A percentile compares a stretch with the other conserved stretches of the same genome.
Conservation (phyloP, 1,139 yeast genomes). For the Candida sp. region DNA sequence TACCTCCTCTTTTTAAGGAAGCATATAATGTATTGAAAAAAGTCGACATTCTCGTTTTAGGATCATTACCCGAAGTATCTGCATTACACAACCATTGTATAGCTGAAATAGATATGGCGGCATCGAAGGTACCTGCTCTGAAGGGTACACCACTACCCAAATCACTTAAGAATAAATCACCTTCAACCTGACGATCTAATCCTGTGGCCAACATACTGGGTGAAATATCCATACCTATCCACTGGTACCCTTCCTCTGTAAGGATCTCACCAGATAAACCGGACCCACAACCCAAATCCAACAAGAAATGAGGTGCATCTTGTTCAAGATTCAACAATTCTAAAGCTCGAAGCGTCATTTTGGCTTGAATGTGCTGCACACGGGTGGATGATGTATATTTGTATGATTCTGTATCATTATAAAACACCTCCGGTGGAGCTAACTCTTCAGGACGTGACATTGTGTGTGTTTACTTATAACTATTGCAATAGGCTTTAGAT, state of each 20-base stretch:
- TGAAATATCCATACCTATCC: slow-evolving; percentile 97
- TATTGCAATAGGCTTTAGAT: no score
- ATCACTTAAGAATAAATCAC: slow-evolving; percentile 87
- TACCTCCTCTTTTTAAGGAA: slow-evolving; percentile 87
- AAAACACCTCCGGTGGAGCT: slow-evolving; percentile 97
- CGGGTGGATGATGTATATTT: slow-evolving; percentile 93
- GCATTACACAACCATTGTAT: slow-evolving; percentile 99
- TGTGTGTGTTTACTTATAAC: not conserved
- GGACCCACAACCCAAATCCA: slow-evolving; percentile 97
- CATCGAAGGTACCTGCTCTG: slow-evolving; percentile 95
- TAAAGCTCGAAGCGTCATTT: slow-evolving; percentile 92
- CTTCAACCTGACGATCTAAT: slow-evolving; percentile 86
- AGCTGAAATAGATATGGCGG: slow-evolving; percentile 93
- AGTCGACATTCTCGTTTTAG: slow-evolving; percentile 74
- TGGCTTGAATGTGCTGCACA: slow-evolving; percentile 97
- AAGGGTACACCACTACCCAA: slow-evolving; percentile 95
- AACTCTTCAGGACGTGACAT: slow-evolving; percentile 98
- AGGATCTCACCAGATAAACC: slow-evolving; percentile 94
- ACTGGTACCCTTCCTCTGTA: slow-evolving; percentile 88
- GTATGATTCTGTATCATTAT: slow-evolving; percentile 83
- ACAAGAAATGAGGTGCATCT: slow-evolving; percentile 63
- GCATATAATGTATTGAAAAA: slow-evolving; percentile 91
- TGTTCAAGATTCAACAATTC: slow-evolving; percentile 74
- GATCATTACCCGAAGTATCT: slow-evolving; percentile 78
- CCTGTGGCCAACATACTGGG: slow-evolving; percentile 97